Base-by-base conservation (phyloP, 1,284 basidiomycete species). In the Exobasidium rhododendri region DNA sequence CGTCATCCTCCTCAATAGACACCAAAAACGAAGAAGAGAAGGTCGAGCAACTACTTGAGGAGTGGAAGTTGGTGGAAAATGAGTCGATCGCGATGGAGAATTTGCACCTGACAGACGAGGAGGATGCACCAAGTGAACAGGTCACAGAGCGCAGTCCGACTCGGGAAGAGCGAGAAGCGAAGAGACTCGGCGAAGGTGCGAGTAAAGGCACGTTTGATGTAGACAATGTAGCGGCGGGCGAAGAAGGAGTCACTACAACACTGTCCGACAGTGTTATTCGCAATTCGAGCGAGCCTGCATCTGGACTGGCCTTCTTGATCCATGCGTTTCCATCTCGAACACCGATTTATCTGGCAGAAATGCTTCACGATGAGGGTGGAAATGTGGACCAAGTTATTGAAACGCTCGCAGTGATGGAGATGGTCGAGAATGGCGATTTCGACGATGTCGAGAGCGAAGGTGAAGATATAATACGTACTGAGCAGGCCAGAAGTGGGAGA, bases 331-430 rank as follows among this genome's bases (percentile, higher is more conserved):
- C 70, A 0, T 61, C 65, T 10, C 60, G 70, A 1, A 73, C 71
- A 22, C 61, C 55, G 11, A 53, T 58, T 20, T 74, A 73, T 31
- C 62, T 77, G 1, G 32, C 55, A 14, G 66, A 75, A 22, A 67
- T 66, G 10, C 62, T 75, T 4, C 11, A 58, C 0, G 64, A 70
- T 13, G 58, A 63, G 32, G 31, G 66, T 4, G 68, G 65, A 30
- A 69, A 75, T 45, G 64, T 77, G 1, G 68, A 69, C 22, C 58
- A 47, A 10, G 61, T 65, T 11, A 63, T 77, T n/a, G 74, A 77
- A 51, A 70, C 66, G 0, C 58, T 77, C 30, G 65, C 73, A 50
- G 69, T 66, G 1, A 62, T 70, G 47, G 71, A 73, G n/a, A 28
- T 76, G 30, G 65, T 76, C 6, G 70, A 71, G 57, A 61, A 58